Base-by-base conservation (phyloP, 768 basidiomycete genomes). In the Lentinula boryana region DNA sequence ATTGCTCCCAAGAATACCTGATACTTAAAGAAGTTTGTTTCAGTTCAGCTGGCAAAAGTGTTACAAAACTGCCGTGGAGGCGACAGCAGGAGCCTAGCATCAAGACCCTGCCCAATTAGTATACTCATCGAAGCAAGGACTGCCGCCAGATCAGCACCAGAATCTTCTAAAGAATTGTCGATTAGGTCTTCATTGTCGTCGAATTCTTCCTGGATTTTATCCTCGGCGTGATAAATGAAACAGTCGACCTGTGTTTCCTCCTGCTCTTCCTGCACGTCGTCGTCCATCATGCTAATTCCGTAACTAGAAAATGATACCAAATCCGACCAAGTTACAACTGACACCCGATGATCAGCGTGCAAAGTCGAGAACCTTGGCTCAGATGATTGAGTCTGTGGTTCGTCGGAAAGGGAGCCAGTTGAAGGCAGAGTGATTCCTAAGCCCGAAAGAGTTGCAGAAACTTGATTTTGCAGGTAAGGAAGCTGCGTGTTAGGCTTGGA, bases 281-380 rank as follows among this genome's bases (percentile, higher is more conserved):
- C 53, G 27, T 36, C 54, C 12, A 57, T 31, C 41, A 46, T 43
- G 56, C 33, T 35, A n/a, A 40, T 31, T 27, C 33, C 48, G 18
- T 58, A 58, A 31, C 57, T 58, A 5, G 57, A 58, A 35, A 58
- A 58, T 13, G 57, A 48, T 16, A 58, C 57, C 46, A 58, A 58
- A 27, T 58, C 57, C 18, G 57, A 58, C 57, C 57, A 58, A n/a
- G 57, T 58, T 2, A 49, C 57, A 15, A 58, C 48, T 7, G 57
- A 58, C 12, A 58, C 48, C 21, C 57, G 57, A 5, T 46, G 27
- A 32, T 50, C 44, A 16, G 31, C 31, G 49, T 44, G 12, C n/a
- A 50, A 32, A 3, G 5, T 43, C 13, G 56, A 57, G 5, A 27
- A 15, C 23, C 56, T 32, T 44, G 35, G 5, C 21, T 38, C 4